A percentile compares a stretch with the other conserved stretches of the same genome.
phyloP scores from a whole-genome alignment of 306 rosid species.

The Castanospermum australe region DNA sequence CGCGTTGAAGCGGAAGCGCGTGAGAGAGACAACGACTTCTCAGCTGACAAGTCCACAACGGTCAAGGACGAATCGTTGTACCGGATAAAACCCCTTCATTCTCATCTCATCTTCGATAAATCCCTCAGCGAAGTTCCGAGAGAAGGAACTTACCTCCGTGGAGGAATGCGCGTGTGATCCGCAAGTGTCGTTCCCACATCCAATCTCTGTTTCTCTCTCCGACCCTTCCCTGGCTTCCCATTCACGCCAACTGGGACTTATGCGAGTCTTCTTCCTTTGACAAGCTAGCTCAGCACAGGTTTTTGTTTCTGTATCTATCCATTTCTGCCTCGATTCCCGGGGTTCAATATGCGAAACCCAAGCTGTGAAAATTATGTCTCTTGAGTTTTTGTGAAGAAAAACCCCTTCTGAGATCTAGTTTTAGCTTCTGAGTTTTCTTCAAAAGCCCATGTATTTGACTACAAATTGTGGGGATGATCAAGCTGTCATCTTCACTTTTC shows the following conservation, averaged over 20 bases:
- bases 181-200: not conserved
- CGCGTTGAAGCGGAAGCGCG: not conserved
- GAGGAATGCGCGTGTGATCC: not conserved
- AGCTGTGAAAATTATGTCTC: not conserved
- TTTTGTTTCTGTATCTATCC: not conserved
- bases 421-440: not conserved
- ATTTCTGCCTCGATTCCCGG: not conserved
- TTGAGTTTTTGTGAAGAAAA: not conserved
- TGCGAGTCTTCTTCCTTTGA: not conserved
- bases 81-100: not conserved
- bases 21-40: not conserved
- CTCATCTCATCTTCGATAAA: not conserved
- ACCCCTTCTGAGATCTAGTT: not conserved
- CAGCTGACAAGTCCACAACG: not conserved
- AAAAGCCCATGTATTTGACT: constrained; percentile 51
- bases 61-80: not conserved
- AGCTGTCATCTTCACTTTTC: constrained; percentile 21
- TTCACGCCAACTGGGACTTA: not conserved
- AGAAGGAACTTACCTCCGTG: not conserved
- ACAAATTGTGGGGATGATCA: constrained; percentile 14
- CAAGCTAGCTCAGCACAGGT: not conserved
- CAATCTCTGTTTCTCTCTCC: not conserved
- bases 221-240: not conserved
- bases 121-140: not conserved
- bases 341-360: not conserved